These are phyloP conservation scores for Amauroascus niger DNA, from an alignment of 2,329 filamentous ascomycete species.

Conservation along the genomic window DNA sequence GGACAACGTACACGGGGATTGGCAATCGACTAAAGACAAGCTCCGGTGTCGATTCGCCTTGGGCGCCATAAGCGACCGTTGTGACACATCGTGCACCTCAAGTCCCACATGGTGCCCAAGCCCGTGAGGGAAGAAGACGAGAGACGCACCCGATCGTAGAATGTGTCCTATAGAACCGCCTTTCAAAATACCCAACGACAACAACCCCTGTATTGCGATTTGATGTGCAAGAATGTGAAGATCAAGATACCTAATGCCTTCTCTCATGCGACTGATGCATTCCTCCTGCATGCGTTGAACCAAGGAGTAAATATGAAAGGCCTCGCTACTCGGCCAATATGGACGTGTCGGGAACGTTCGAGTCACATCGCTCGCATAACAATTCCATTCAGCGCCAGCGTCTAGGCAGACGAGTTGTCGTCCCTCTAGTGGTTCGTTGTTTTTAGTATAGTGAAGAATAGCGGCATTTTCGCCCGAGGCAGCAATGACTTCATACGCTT, in stretches of 20 bases:
- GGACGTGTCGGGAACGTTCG: constrained; percentile 75
- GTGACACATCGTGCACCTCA: constrained; percentile 38
- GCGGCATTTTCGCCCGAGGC: constrained; percentile 71
- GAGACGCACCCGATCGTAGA: constrained; percentile 29
- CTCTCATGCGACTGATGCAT: constrained; percentile 62
- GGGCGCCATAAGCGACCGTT: constrained; percentile 26
- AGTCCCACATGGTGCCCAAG: constrained; percentile 51
- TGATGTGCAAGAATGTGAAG: constrained; percentile 71
- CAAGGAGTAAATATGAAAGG: constrained; percentile 66
- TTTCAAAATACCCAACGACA: constrained; percentile 64
- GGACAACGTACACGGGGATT: constrained; percentile 27
- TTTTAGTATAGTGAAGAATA: constrained; percentile 79
- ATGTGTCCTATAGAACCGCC: constrained; percentile 48
- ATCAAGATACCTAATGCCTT: constrained; percentile 68
- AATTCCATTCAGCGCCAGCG: constrained; percentile 66
- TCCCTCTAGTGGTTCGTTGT: constrained; percentile 57
- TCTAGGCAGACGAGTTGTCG: constrained; percentile 78
- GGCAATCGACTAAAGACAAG: constrained; percentile 27
- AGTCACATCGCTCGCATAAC: constrained; percentile 67
- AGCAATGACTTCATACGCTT: constrained; percentile 81
- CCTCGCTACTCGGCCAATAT: constrained; percentile 52
- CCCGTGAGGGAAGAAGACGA: constrained; percentile 37
- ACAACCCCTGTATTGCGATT: constrained; percentile 70
- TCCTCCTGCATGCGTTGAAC: constrained; percentile 80
- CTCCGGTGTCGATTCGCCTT: constrained; percentile 61